Evolutionary conservation across 2,329 filamentous ascomycete species (phyloP), one percentile per base, ranked within the genome.

Genomic region (Aaosphaeria pasadenensis): DNA sequence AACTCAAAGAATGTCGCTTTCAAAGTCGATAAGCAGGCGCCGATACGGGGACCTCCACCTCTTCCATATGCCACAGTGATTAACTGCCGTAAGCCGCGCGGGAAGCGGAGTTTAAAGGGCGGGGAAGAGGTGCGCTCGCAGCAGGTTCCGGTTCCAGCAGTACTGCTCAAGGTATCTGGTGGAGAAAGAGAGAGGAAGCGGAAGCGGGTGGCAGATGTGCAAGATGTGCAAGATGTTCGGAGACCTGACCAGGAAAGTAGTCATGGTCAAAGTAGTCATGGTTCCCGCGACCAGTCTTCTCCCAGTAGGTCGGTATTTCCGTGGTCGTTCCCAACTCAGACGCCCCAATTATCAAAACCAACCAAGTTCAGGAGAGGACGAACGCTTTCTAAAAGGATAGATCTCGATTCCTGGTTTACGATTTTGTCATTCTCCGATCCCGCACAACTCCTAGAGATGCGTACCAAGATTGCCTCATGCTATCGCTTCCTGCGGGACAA

Each of bases 1-100:
- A 67, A 69, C 60, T 60, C 63, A 30, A 69, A 67, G 55, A 60
- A 66, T 54, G 64, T 65, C 57, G 60, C 63, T 48, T 69, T 69
- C 59, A 67, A 62, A 57, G 66, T 69, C 63, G 62, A 67, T 55
- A 66, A 66, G 54, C 66, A 69, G 58, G 58, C 59, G 31, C 63
- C 65, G 7, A 54, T 57, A 32, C 53, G 50, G 42, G 61, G 58
- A 32, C 52, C 57, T 11, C 58, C 60, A 6, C 57, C 60, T 11
- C 63, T 60, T 38, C 62, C 66, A 36, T 67, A 60, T 51, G 60
- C 58, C 39, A 63, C 63, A 3, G 62, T 69, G 6, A 64, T 69
- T 48, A 67, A 69, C 53, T 69, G 62, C 44, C 60, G 64, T 24
- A 63, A 61, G 47, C 59, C 62, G 13, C 56, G 48, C 35, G 63